Evolutionary conservation across 75 land plant genomes (phyloP), one percentile per base, ranked within the genome.

Genomic region (Cupressus sempervirens): DNA sequence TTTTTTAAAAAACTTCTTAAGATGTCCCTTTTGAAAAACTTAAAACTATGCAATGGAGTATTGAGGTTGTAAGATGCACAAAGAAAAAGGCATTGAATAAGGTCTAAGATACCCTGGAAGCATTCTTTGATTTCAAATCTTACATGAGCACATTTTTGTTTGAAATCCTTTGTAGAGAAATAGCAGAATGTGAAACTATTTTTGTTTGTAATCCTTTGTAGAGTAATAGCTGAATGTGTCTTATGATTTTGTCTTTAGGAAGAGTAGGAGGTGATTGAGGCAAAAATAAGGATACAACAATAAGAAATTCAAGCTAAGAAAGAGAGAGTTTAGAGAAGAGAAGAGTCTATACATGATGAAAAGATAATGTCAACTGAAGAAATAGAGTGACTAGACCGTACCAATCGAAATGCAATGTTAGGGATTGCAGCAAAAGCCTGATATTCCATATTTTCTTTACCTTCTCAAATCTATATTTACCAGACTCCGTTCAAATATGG

Each of bases 1-100:
- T 53, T 74, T 85, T 76, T 93, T 88, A n/a, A n/a, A n/a, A n/a
- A 91, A 84, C 10, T 75, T 41, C 12, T 43, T 14, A 74, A 97
- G 99, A 79, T 97, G 99, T 86, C 99, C 99, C 11, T 97, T 93
- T 53, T 97, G 99, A 87, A 97, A 97, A 89, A 93, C 95, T 4
- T 80, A 94, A 40, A 96, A 91, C 68, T 97, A 97, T 91, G 95
- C 93, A 34, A 98, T 97, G 83, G 99, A 97, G 86, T 97, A 97
- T 89, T 90, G 95, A 32, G 99, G 99, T 83, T 89, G 88, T 54
- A 97, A 91, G 88, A 90, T 94, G 29, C 88, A 93, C 86, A 96
- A 97, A 87, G 99, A 97, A 84, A 97, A 93, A 87, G 95, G 96
- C 82, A 81, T 91, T 82, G 99, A 97, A 85, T 96, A 96, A 91